Conservation (phyloP, 2,329 filamentous ascomycete genomes). For the Aspergillus sergii region DNA sequence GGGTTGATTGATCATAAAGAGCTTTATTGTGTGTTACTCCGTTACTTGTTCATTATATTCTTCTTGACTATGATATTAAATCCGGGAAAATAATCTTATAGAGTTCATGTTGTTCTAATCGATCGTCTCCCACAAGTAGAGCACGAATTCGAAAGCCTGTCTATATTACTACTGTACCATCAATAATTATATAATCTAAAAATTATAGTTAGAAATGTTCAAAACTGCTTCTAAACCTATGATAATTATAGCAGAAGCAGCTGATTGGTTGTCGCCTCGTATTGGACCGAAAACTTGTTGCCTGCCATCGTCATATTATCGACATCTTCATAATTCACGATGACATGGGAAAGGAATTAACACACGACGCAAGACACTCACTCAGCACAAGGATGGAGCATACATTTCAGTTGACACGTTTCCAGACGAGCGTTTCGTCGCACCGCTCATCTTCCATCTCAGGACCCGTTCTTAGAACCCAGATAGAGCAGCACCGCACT, state of each 20-base stretch:
- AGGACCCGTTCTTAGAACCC: neutral
- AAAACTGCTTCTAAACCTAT: neutral
- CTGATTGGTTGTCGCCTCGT: neutral
- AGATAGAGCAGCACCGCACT: neutral
- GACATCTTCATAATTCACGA: neutral
- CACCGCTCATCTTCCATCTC: neutral
- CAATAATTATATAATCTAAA: too few relatives aligned
- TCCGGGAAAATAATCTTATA: too few relatives aligned
- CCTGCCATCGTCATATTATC: neutral
- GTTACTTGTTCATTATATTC: too few relatives aligned
- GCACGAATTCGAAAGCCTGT: too few relatives aligned
- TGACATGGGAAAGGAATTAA: neutral
- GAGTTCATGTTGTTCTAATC: too few relatives aligned
- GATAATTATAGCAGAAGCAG: neutral
- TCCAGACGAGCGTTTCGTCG: neutral
- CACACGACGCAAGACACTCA: neutral
- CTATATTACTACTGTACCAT: too few relatives aligned
- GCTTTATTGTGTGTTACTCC: too few relatives aligned
- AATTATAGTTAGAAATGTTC: too few relatives aligned
- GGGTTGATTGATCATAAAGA: too few relatives aligned
- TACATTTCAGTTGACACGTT: neutral
- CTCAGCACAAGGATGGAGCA: neutral
- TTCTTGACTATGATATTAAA: too few relatives aligned
- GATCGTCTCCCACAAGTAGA: too few relatives aligned
- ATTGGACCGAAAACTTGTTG: neutral